Base-by-base conservation (phyloP, 148 eudicot genomes). In the Polygonum aviculare region DNA sequence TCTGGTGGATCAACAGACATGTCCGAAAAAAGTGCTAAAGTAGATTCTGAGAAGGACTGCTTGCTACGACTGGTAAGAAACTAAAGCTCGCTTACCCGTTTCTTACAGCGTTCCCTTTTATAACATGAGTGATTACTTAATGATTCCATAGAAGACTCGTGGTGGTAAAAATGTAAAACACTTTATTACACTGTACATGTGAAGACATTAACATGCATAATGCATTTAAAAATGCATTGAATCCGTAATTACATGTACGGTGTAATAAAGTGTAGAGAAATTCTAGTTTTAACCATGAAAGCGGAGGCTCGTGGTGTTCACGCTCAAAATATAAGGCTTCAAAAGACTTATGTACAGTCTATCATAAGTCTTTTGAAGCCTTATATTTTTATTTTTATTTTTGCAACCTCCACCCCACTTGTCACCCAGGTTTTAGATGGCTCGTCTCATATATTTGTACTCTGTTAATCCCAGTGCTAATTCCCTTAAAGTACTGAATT, bases 51-150 rank as follows among this genome's bases (percentile, higher is more conserved):
- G 50, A 86, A 76, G 80, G 82, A 83, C 78, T 87, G 97, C 90
- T 85, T 96, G 81, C 77, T 96, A 77, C 83, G 84, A 82, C 79
- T 87, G 99, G 99, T 96, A 93, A 77, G 88, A 59, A 50, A 36
- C 40, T 1, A 67, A 33, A 14, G 60, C n/a, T 39, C 14, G 54
- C 40, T 12, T 10, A 33, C 52, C 47, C 72, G 0, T 65, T 15
- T 26, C 33, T 59, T 21, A 59, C 3, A 59, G 7, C 38, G 11
- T 62, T 31, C 69, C 16, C 69, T 62, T 38, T 16, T 31, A 26
- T 62, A 26, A 22, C 69, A 62, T 9, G 36, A 8, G 15, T 62
- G 69, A 31, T 62, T 31, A 11, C 14, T 26, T 62, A 62, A 26
- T 26, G 72, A 35, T 14, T 26, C 6, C 2, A n/a, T 67, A 36